Conservation (phyloP, 208 protist genomes). For the Acanthamoeba quina region DNA sequence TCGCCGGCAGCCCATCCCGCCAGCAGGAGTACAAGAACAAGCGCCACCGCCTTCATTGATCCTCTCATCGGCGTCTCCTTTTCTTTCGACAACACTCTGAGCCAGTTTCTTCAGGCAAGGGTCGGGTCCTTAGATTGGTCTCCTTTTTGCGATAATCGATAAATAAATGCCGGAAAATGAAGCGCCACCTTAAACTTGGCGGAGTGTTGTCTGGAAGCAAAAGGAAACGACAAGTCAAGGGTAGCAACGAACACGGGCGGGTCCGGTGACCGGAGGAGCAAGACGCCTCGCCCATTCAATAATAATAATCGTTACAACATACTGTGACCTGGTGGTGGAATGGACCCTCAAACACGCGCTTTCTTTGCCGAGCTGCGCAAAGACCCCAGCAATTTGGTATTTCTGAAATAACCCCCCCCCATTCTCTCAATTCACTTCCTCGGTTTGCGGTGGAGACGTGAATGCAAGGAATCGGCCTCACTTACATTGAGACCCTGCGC, state of each 20-base stretch:
- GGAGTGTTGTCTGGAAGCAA: neutral
- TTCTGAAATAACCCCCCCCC: neutral
- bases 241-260: neutral
- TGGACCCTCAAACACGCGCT: conserved; percentile 54
- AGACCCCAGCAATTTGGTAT: conserved; percentile 18
- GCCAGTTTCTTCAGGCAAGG: too few relatives aligned
- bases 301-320: neutral
- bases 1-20: neutral
- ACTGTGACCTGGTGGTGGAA: too few relatives aligned
- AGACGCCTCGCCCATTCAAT: neutral
- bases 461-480: too few relatives aligned
- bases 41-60: too few relatives aligned
- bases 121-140: too few relatives aligned
- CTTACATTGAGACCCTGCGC: neutral
- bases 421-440: neutral
- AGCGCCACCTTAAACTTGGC: neutral
- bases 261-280: neutral
- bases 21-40: neutral
- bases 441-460: neutral
- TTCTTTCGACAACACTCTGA: too few relatives aligned
- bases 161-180: too few relatives aligned
- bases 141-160: too few relatives aligned
- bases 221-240: neutral
- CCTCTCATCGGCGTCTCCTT: too few relatives aligned
- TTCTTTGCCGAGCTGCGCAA: conserved; percentile 59